Conservation (phyloP, 2,329 filamentous ascomycete genomes). For the Cordyceps fumosorosea region DNA sequence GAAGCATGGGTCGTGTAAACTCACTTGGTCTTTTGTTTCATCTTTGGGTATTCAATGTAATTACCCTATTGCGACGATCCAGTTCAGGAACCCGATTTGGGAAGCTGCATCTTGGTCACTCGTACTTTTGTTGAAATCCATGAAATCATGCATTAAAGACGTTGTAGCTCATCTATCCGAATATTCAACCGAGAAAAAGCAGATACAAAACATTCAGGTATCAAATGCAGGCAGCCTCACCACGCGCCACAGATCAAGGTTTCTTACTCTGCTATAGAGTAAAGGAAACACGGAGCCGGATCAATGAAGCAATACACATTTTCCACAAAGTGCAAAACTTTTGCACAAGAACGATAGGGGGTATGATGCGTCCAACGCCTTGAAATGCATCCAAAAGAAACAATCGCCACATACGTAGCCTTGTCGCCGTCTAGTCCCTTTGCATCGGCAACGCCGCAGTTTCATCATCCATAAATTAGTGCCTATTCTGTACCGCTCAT, state of each 20-base stretch:
- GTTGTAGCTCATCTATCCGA: conserved; percentile 1
- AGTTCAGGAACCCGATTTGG: background rate
- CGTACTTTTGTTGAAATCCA: background rate
- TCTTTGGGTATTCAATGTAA: background rate
- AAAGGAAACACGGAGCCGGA: background rate
- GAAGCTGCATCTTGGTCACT: background rate
- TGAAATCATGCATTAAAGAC: background rate
- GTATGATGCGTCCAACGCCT: conserved; percentile 13
- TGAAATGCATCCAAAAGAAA: conserved; percentile 13
- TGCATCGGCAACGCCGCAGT: background rate
- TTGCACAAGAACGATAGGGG: conserved; percentile 6
- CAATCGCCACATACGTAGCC: background rate
- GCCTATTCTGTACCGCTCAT: conserved; percentile 13
- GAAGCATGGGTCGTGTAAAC: background rate
- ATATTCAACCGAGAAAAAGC: conserved; percentile 2
- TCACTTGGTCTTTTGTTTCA: background rate
- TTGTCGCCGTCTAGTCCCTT: background rate
- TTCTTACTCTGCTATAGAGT: background rate
- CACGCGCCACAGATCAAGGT: background rate
- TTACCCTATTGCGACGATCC: background rate
- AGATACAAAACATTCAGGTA: conserved; percentile 8
- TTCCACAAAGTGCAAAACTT: background rate
- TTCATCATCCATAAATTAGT: background rate
- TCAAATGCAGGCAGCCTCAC: background rate
- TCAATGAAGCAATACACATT: background rate